These are phyloP conservation scores for Exobasidium cylindrosporum DNA, from an alignment of 1,284 basidiomycete species.

Conservation along the genomic window DNA sequence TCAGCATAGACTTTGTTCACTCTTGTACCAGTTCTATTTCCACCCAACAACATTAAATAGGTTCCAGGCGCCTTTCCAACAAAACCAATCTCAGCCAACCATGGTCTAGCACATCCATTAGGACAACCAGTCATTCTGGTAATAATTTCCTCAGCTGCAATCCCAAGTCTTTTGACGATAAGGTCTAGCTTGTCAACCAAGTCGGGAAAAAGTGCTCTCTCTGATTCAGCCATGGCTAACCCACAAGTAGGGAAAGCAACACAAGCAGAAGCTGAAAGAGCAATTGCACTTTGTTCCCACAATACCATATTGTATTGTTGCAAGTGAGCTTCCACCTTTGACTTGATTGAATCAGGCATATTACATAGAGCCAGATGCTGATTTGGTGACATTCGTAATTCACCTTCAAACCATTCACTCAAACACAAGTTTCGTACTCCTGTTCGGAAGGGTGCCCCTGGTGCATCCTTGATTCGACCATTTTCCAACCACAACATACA, in stretches of 20 bases:
- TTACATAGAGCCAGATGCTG: conserved; percentile 91
- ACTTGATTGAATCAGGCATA: conserved; percentile 63
- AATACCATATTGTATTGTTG: conserved; percentile 89
- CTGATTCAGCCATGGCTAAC: conserved; percentile 91
- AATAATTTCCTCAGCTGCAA: conserved; percentile 87
- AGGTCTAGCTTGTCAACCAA: conserved; percentile 93
- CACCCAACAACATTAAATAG: conserved; percentile 93
- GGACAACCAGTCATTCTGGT: conserved; percentile 77
- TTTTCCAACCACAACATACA: conserved; percentile 97
- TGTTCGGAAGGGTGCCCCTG: conserved; percentile 85
- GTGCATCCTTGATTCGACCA: conserved; percentile 90
- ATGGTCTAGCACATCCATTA: conserved; percentile 66
- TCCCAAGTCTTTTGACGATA: conserved; percentile 86
- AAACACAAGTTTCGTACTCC: conserved; percentile 88
- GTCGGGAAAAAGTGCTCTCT: conserved; percentile 81
- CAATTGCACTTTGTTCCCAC: conserved; percentile 73
- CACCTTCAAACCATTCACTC: conserved; percentile 61
- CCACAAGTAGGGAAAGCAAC: conserved; percentile 95
- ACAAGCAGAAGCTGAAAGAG: conserved; percentile 68
- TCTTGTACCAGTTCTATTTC: conserved; percentile 87
- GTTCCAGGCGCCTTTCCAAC: conserved; percentile 92
- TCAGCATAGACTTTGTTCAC: conserved; percentile 90
- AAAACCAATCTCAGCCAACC: conserved; percentile 90
- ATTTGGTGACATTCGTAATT: conserved; percentile 80
- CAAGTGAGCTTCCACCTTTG: conserved; percentile 76